Percentiles rank a stretch among this genome's conserved stretches.
Conservation (phyloP, 78 protist species). For the Speleostelium caveatum region DNA sequence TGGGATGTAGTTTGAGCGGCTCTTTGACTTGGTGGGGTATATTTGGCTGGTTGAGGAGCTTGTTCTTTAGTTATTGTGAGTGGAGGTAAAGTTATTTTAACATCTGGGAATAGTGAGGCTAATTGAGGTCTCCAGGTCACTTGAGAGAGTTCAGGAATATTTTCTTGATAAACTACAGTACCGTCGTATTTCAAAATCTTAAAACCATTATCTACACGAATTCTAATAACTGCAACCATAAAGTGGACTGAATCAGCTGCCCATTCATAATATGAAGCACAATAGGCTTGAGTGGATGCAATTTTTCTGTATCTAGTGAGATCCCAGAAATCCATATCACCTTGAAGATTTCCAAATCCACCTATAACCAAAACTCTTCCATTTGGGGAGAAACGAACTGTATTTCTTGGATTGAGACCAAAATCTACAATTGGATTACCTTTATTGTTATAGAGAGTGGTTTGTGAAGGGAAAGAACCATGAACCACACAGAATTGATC, state of each 20-base stretch:
- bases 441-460: slow-evolving; percentile 68
- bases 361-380: slow-evolving; percentile 58
- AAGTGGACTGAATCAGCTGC: slow-evolving; percentile 74
- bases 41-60: slow-evolving; percentile 47
- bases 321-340: slow-evolving; percentile 85
- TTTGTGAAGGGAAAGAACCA: slow-evolving; percentile 71
- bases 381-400: slow-evolving; percentile 80
- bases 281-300: slow-evolving; percentile 44
- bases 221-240: slow-evolving; percentile 58
- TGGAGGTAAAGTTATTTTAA: slow-evolving; percentile 21
- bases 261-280: slow-evolving; percentile 74
- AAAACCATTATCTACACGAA: slow-evolving; percentile 81
- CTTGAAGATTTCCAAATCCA: slow-evolving; percentile 83
- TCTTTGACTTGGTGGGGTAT: slow-evolving; percentile 75
- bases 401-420: slow-evolving; percentile 74
- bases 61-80: not conserved
- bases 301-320: slow-evolving; percentile 51
- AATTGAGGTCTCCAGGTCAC: slow-evolving; percentile 55
- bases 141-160: slow-evolving; percentile 75
- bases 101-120: slow-evolving; percentile 35
- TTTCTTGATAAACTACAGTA: slow-evolving; percentile 48
- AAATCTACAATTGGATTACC: slow-evolving; percentile 73
- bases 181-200: slow-evolving; percentile 50
- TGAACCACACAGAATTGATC: slow-evolving; percentile 53
- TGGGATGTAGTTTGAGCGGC: not conserved